phyloP scores from a whole-genome alignment of 768 basidiomycete genomes.

The Agrocybe pediades region DNA sequence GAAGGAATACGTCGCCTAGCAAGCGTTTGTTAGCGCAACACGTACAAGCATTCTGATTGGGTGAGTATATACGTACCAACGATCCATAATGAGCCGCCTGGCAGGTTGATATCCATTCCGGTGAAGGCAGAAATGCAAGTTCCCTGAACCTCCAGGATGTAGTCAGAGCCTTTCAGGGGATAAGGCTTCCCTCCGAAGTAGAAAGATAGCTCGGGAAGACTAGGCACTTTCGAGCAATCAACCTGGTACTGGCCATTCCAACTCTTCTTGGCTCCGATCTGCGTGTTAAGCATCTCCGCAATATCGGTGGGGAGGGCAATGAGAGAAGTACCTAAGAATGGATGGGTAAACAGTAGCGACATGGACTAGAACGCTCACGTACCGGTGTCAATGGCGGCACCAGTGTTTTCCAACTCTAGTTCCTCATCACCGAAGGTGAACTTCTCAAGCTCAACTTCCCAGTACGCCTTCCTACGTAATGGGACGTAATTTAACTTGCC shows the following conservation, averaged over 20 bases:
- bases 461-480: conserved; percentile 93
- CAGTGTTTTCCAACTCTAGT: conserved; percentile 91
- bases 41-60: neutral
- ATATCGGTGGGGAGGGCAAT: conserved; percentile 93
- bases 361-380: conserved; percentile 1
- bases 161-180: conserved; percentile 80
- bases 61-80: conserved; percentile 55
- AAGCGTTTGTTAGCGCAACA: neutral
- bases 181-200: conserved; percentile 81
- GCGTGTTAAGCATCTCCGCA: conserved; percentile 95
- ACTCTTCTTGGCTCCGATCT: conserved; percentile 90
- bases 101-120: conserved; percentile 86
- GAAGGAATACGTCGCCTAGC: conserved; percentile 85
- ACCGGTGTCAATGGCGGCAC: conserved; percentile 92
- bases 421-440: conserved; percentile 84
- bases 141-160: conserved; percentile 87
- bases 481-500: conserved; percentile 89
- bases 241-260: conserved; percentile 97
- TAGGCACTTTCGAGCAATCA: conserved; percentile 84
- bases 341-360: conserved; percentile 8
- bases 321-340: conserved; percentile 75
- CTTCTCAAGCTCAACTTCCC: conserved; percentile 95
- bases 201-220: conserved; percentile 83
- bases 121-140: conserved; percentile 95
- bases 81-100: conserved; percentile 84